These are phyloP conservation scores for Lodderomyces beijingensis DNA, from an alignment of 1,139 yeast genomes.

Conservation along the genomic window DNA sequence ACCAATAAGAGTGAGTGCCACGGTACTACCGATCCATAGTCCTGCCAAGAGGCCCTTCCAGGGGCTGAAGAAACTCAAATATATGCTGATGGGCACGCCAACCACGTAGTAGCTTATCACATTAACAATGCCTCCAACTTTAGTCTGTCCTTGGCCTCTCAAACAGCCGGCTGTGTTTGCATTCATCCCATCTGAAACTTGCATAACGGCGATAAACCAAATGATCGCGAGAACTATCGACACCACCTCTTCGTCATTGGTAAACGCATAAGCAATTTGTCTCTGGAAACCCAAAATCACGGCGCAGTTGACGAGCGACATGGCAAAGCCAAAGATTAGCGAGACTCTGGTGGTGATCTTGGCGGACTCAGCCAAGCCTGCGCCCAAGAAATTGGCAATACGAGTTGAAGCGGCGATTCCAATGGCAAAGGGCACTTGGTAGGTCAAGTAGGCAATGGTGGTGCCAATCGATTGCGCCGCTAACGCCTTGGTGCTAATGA, in stretches of 20 bases:
- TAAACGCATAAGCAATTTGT: conserved; percentile 35
- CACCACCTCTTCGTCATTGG: conserved; percentile 41
- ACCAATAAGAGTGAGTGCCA: conserved; percentile 51
- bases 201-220: conserved; percentile 54
- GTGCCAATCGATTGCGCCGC: conserved; percentile 59
- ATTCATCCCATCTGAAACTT: conserved; percentile 53
- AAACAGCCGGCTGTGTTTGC: conserved; percentile 59
- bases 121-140: conserved; percentile 55
- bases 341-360: conserved; percentile 43
- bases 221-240: conserved; percentile 35
- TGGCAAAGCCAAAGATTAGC: conserved; percentile 37
- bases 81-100: conserved; percentile 49
- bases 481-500: conserved; percentile 49
- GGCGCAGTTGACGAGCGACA: conserved; percentile 39
- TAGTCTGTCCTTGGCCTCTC: conserved; percentile 58
- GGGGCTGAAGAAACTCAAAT: conserved; percentile 44
- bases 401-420: conserved; percentile 59
- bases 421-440: conserved; percentile 55
- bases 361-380: conserved; percentile 47
- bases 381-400: conserved; percentile 57
- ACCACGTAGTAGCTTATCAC: conserved; percentile 48
- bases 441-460: conserved; percentile 50
- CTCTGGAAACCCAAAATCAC: conserved; percentile 35
- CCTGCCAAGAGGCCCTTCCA: conserved; percentile 45
- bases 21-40: conserved; percentile 51